Evolutionary conservation across 495 filamentous ascomycete genomes (phyloP), one percentile per base, ranked within the genome.

Genomic region (Daldinia caldariorum): DNA sequence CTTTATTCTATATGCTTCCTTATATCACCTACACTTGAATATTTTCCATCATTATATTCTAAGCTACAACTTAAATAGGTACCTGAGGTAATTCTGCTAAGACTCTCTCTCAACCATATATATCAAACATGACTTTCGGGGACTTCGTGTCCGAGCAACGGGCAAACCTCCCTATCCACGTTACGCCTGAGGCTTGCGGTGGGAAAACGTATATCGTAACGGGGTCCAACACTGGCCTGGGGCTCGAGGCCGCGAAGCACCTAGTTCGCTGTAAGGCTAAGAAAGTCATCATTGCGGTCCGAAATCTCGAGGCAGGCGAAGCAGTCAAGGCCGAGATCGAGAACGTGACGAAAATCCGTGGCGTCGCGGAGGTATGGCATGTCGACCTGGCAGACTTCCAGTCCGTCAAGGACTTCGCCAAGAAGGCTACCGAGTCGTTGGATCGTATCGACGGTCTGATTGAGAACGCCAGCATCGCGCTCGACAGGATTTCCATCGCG

Each of bases 201-300:
- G 41, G 41, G 16, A 45, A 45, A 45, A 45, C 41, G n/a, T 45
- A 45, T 8, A 45, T 45, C 9, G 14, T 45, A 16, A 45, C 41
- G 18, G 41, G 41, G n/a, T 45, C 41, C 4, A 45, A 45, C 18
- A 45, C 41, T 12, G 41, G 41, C 16, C 4, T 86, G 1, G 84
- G 85, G 0, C 71, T 79, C 6, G 83, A 86, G 66, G 77, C 83
- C 12, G 78, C 79, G 20, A 76, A 77, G 5, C 82, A 85, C 59
- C 70, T 85, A 43, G 68, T 77, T 4, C 75, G 76, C 2, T 78
- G 84, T 0, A 70, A 73, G 0, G 83, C 79, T 1, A 59, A 62
- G 4, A 78, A 76, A 14, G 72, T 86, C 1, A 83, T 87, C 61
- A 78, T 87, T 35, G 85, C 79, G 0, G 79, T 83, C 8, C 79